Evolutionary conservation across 2,329 filamentous ascomycete genomes (phyloP).

Genomic region (Cyclaneusma minus): DNA sequence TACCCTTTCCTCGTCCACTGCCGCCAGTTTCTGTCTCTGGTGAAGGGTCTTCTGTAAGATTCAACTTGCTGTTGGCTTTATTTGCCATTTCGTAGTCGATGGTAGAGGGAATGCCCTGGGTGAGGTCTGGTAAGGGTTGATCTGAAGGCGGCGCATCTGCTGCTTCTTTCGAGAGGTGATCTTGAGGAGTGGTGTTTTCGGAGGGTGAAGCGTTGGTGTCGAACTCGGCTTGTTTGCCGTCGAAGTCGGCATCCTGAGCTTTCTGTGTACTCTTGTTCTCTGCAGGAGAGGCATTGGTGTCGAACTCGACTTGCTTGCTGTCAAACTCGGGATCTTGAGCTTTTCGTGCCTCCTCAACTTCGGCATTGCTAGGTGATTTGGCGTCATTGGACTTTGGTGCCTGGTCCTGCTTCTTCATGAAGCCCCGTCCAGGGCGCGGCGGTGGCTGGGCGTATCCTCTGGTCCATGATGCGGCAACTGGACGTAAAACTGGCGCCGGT

Average conservation of each 20-base stretch:
- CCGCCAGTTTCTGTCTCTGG: constrained; percentile 29
- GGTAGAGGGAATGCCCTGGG: constrained; percentile 88
- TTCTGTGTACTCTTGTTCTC: constrained; percentile 7
- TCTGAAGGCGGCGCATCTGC: constrained; percentile 32
- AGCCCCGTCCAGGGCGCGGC: too few relatives aligned
- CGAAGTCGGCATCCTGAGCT: constrained; percentile 8
- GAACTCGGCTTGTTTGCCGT: constrained; percentile 13
- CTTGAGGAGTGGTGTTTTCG: constrained; percentile 20
- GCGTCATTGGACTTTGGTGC: too few relatives aligned
- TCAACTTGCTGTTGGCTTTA: constrained; percentile 25
- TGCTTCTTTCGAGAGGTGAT: constrained; percentile 15
- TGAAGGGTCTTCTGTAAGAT: constrained; percentile 35
- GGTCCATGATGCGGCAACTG: too few relatives aligned
- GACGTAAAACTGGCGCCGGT: too few relatives aligned
- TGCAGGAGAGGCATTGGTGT: constrained; percentile 7
- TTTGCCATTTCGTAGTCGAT: constrained; percentile 58
- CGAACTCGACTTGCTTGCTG: constrained; percentile 8
- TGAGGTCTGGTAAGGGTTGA: constrained; percentile 72
- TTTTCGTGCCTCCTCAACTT: constrained; percentile 2
- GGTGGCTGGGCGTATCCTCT: too few relatives aligned
- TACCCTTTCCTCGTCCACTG: constrained; percentile 40
- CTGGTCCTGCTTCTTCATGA: too few relatives aligned
- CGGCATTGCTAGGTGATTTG: too few relatives aligned
- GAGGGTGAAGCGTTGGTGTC: constrained; percentile 19
- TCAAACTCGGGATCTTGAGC: constrained; percentile 7